phyloP scores from a whole-genome alignment of 306 rosid species.

The Vigna nakashimae region DNA sequence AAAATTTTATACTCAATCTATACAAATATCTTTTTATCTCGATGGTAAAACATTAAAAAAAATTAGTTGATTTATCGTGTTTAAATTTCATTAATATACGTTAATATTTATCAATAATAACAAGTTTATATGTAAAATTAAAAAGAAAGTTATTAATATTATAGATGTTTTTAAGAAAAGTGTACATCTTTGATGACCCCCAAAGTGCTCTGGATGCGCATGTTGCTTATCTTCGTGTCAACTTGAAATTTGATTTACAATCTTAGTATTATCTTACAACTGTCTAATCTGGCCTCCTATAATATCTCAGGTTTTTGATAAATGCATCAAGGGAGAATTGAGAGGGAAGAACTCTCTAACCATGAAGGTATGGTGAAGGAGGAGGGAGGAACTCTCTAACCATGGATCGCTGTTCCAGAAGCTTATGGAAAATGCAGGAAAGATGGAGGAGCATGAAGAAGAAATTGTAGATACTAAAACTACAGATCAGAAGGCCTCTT shows the following conservation, averaged over 20 bases:
- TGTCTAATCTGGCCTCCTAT: conserved; percentile 11
- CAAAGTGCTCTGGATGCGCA: conserved; percentile 95
- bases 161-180: no score
- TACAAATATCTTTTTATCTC: no score
- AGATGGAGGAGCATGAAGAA: conserved; percentile 75
- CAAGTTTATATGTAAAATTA: no score
- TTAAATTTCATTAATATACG: no score
- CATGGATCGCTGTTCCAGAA: conserved; percentile 76
- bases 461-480: conserved; percentile 51
- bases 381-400: conserved; percentile 84
- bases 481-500: conserved; percentile 52
- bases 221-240: conserved; percentile 65
- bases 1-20: no score
- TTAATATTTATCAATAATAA: no score
- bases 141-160: no score
- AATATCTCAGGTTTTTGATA: conserved; percentile 75
- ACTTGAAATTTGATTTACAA: conserved; percentile 21
- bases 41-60: no score
- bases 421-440: conserved; percentile 93
- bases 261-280: conserved; percentile 35
- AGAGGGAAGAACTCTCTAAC: conserved; percentile 77
- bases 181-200: conserved; percentile 87
- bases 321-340: conserved; percentile 87
- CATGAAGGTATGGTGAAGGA: conserved; percentile 77
- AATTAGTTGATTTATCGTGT: no score